Conservation (phyloP, 2,329 filamentous ascomycete genomes). For the Fusarium armeniacum region DNA sequence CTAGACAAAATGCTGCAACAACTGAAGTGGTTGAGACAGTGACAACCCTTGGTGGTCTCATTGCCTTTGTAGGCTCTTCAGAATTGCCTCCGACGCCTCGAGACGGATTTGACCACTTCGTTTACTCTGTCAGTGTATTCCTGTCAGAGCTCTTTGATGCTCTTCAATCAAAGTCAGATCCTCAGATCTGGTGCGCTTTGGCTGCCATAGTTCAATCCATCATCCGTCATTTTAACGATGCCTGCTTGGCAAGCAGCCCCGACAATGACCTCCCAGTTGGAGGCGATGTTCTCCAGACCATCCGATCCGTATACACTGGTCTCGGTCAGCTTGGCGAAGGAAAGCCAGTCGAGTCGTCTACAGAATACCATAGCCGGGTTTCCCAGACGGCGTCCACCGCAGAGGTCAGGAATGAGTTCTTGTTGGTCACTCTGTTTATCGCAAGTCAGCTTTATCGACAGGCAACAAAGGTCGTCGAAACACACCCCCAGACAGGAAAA, state of each 20-base stretch:
- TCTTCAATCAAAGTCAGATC: slow-evolving; percentile 52
- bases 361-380: slow-evolving; percentile 8
- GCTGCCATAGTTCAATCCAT: slow-evolving; percentile 56
- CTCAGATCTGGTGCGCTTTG: slow-evolving; percentile 57
- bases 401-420: slow-evolving; percentile 55
- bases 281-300: slow-evolving; percentile 43
- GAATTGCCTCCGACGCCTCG: slow-evolving; percentile 51
- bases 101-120: slow-evolving; percentile 57
- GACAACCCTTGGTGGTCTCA: slow-evolving; percentile 57
- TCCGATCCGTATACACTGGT: slow-evolving; percentile 50
- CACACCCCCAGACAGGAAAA: slow-evolving; percentile 36
- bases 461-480: slow-evolving; percentile 53
- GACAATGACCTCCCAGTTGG: slow-evolving; percentile 40
- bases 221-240: slow-evolving; percentile 58
- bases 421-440: slow-evolving; percentile 57
- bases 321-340: slow-evolving; percentile 43
- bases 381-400: slow-evolving; percentile 41
- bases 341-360: slow-evolving; percentile 6
- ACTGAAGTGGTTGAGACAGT: slow-evolving; percentile 50
- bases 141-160: slow-evolving; percentile 55
- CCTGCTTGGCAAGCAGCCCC: slow-evolving; percentile 52
- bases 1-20: slow-evolving; percentile 38
- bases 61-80: slow-evolving; percentile 66
- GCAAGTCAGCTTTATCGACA: slow-evolving; percentile 59
- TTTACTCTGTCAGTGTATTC: slow-evolving; percentile 57